Evolutionary conservation across 1,139 yeast genomes (phyloP).

Genomic region (Petasospora fabianii): DNA sequence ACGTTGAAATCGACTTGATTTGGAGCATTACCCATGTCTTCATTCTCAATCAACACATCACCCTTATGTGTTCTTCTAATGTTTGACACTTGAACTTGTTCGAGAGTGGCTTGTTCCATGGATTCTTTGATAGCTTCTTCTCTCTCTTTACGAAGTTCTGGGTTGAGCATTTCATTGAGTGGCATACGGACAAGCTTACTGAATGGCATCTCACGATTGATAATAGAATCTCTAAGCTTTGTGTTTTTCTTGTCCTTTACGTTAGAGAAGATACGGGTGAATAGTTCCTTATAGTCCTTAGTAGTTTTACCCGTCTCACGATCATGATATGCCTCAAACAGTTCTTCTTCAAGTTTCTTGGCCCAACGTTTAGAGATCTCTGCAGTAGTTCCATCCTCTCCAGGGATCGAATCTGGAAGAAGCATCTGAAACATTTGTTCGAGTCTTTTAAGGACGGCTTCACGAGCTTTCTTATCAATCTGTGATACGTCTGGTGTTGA

Average conservation of each 20-base stretch:
- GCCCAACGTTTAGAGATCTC: slow-evolving; percentile 38
- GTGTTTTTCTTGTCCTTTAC: slow-evolving; percentile 50
- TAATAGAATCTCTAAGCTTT: slow-evolving; percentile 42
- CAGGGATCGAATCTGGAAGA: slow-evolving; percentile 14
- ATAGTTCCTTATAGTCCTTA: slow-evolving; percentile 46
- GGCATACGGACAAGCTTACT: slow-evolving; percentile 53
- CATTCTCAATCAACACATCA: slow-evolving; percentile 69
- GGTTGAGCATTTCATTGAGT: slow-evolving; percentile 65
- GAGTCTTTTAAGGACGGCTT: slow-evolving; percentile 23
- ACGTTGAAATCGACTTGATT: slow-evolving; percentile 25
- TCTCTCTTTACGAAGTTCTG: slow-evolving; percentile 67
- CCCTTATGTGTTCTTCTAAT: slow-evolving; percentile 83
- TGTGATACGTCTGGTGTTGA: too few relatives aligned
- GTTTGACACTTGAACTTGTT: slow-evolving; percentile 53
- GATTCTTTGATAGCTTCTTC: slow-evolving; percentile 69
- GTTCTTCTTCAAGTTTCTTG: slow-evolving; percentile 34
- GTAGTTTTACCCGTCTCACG: slow-evolving; percentile 32
- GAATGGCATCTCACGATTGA: slow-evolving; percentile 45
- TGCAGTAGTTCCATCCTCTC: slow-evolving; percentile 31
- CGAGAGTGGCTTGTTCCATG: slow-evolving; percentile 59
- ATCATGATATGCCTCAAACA: slow-evolving; percentile 39
- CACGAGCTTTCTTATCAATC: slow-evolving; percentile 22
- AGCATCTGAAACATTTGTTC: slow-evolving; percentile 20
- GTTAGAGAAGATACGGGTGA: slow-evolving; percentile 51
- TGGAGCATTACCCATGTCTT: too few relatives aligned